Base-by-base conservation (phyloP, 768 basidiomycete species). In the Artomyces pyxidatus region DNA sequence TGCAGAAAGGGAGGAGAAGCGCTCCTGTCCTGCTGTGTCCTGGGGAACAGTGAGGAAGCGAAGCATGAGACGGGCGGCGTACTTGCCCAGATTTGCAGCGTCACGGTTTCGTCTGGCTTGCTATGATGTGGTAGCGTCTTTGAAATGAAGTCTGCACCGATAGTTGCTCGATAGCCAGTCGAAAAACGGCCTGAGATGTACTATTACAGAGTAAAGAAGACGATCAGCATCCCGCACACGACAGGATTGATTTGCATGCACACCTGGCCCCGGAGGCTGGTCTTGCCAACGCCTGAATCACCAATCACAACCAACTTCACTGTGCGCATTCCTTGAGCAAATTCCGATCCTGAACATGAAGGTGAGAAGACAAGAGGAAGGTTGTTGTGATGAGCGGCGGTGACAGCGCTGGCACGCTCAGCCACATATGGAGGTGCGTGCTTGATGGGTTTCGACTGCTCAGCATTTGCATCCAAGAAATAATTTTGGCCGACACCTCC, bases 21-120 rank as follows among this genome's bases (percentile, higher is more conserved):
- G 78, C 59, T 93, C 89, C 62, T 93, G 90, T 2, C 90, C 89
- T 1, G 88, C 86, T 0, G 87, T 90, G 59, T 91, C 88, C 83
- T 88, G 56, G 19, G 27, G 39, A 8, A 25, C 22, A 30, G 46
- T n/a, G 40, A 11, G 53, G 39, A 56, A 45, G 32, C 23, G 42
- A 50, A 44, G 3, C 21, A 44, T 35, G 22, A 39, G 16, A 51
- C 4, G 42, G 35, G 23, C 17, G 30, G 17, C 29, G 40, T 47
- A 69, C 64, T 51, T 58, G 77, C 79, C 80, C 80, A 82, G 30
- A 81, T 86, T 63, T 88, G 84, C 50, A 92, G 67, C 8, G 77
- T 77, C 8, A 91, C 73, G 1, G 69, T 64, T 56, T 86, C 76
- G 6, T 70, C 75, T 12, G 73, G 69, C 14, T 71, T 67, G 4